Evolutionary conservation across 2,329 filamentous ascomycete species (phyloP).

Genomic region (Zelopaecilomyces penicillatus): DNA sequence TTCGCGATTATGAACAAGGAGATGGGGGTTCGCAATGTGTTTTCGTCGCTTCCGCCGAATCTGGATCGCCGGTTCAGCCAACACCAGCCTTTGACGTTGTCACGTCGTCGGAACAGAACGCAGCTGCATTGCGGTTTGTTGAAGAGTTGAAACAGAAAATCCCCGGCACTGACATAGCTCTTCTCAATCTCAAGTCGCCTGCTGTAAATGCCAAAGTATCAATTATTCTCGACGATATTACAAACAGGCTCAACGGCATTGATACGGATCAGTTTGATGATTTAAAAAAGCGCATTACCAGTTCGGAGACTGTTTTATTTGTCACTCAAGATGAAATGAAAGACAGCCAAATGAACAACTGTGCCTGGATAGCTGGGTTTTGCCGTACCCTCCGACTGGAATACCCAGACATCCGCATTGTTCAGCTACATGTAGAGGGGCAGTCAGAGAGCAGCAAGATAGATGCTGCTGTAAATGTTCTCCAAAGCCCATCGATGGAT

Average conservation of each 20-base stretch:
- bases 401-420: background rate
- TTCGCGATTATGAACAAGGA: background rate
- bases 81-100: background rate
- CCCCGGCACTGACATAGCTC: background rate
- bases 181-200: too few species aligned
- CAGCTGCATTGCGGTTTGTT: background rate
- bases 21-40: background rate
- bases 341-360: background rate
- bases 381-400: background rate
- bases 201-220: background rate
- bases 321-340: background rate
- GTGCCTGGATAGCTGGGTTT: background rate
- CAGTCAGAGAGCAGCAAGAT: background rate
- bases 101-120: background rate
- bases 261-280: background rate
- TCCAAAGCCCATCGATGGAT: background rate
- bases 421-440: background rate
- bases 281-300: background rate
- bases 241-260: background rate
- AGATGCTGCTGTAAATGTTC: background rate
- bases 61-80: background rate
- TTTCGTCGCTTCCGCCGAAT: background rate
- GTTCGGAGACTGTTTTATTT: background rate
- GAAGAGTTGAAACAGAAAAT: background rate
- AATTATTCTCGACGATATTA: background rate